phyloP scores from a whole-genome alignment of 192 early-diverging fungal species.

The Coemansia sp. region DNA sequence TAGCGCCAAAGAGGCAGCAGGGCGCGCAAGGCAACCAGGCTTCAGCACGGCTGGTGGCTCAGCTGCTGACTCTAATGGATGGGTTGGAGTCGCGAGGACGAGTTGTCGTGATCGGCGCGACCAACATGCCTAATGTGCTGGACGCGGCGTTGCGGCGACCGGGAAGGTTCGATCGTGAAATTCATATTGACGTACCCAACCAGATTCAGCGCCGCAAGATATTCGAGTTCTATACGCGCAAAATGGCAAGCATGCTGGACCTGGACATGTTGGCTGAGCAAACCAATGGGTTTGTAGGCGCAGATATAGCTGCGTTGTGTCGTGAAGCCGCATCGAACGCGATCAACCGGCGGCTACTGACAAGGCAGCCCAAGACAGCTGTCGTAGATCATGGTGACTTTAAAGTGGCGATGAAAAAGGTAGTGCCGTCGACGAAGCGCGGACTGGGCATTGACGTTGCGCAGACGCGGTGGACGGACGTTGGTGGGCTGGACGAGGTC shows the following conservation, averaged over 20 bases:
- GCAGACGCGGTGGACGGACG: slow-evolving; percentile 70
- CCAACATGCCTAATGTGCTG: slow-evolving; percentile 94
- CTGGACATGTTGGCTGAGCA: slow-evolving; percentile 54
- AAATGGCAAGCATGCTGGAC: slow-evolving; percentile 59
- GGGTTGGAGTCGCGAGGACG: slow-evolving; percentile 96
- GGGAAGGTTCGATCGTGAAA: slow-evolving; percentile 96
- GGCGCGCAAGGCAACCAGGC: slow-evolving; percentile 49
- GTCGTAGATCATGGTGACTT: slow-evolving; percentile 54
- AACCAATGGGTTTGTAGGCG: slow-evolving; percentile 93
- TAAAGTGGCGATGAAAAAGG: slow-evolving; percentile 56
- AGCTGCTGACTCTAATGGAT: slow-evolving; percentile 99
- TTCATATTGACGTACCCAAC: slow-evolving; percentile 85
- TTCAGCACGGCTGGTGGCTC: slow-evolving; percentile 92
- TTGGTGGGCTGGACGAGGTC: slow-evolving; percentile 83
- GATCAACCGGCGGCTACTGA: not conserved
- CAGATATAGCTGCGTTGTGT: slow-evolving; percentile 83
- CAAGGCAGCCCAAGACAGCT: not conserved
- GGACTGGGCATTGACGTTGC: slow-evolving; percentile 63
- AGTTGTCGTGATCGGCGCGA: slow-evolving; percentile 96
- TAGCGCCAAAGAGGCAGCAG: slow-evolving; percentile 33
- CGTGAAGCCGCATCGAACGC: slow-evolving; percentile 70
- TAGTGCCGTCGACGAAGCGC: slow-evolving; percentile 73
- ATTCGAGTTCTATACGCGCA: slow-evolving; percentile 56
- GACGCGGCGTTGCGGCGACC: slow-evolving; percentile 94
- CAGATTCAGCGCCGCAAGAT: slow-evolving; percentile 62